Evolutionary conservation across 2,329 filamentous ascomycete species (phyloP), one percentile per base, ranked within the genome.

Genomic region (Phyllosticta paracitricarpa): DNA sequence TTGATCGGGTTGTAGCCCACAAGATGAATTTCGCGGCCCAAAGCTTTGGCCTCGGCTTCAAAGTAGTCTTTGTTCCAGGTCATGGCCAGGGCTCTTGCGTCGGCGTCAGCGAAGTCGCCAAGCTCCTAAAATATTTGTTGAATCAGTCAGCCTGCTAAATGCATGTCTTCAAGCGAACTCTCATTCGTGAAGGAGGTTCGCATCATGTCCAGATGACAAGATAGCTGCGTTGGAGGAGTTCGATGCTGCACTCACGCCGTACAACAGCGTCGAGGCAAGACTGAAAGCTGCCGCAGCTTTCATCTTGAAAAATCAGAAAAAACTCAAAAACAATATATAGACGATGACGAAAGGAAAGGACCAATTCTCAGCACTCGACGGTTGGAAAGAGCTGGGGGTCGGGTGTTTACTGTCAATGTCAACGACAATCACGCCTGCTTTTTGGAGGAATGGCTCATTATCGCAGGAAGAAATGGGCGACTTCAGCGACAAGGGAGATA

Each of bases 1-100:
- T 68, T 66, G 64, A 67, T 64, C 8, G 65, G 59, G 17, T 66
- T 65, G 51, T 65, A 65, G 5, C 66, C 66, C 64, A 65, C 64
- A 8, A 62, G 25, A 25, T 67, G 66, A 61, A 67, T 66, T 33
- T 68, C 66, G 12, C 56, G 57, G 4, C 66, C 66, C 51, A 57
- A 12, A 9, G 66, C 66, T 25, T 62, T 64, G 4, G 63, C 64
- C 54, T 67, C 63, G 5, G 62, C 62, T 33, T 67, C 58, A 30
- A 63, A 59, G 48, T 66, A 63, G 25, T 64, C 61, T 10, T 61
- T 59, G 51, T 65, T 61, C 66, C 66, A 68, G 7, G 66, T 67
- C 66, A 68, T 68, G 14, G 65, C 65, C n/a, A 68, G 52, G 22
- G 59, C 55, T 24, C 57, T 57, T 7, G 57, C 22, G 12, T 61